Evolutionary conservation across 2,329 filamentous ascomycete species (phyloP).

Genomic region (Penicillium sp.): DNA sequence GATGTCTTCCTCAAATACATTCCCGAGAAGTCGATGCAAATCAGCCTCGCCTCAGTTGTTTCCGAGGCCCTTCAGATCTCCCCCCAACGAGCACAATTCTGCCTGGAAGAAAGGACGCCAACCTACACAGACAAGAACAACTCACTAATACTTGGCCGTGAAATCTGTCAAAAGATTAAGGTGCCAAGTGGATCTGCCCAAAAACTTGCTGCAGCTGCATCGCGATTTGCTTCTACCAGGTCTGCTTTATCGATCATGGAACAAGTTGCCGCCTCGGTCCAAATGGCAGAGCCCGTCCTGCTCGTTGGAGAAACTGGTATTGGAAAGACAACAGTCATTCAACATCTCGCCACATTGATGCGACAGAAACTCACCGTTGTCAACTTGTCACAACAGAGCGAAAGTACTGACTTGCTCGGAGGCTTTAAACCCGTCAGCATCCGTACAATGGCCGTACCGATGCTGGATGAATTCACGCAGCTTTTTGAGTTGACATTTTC

Average conservation of each 20-base stretch:
- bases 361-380: slow-evolving; percentile 88
- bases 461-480: slow-evolving; percentile 93
- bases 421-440: slow-evolving; percentile 96
- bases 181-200: slow-evolving; percentile 51
- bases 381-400: slow-evolving; percentile 97
- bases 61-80: slow-evolving; percentile 88
- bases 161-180: slow-evolving; percentile 62
- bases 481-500: slow-evolving; percentile 89
- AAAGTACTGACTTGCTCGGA: slow-evolving; percentile 91
- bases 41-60: slow-evolving; percentile 63
- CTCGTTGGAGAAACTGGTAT: slow-evolving; percentile 99
- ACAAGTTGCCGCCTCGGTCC: slow-evolving; percentile 81
- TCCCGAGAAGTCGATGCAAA: slow-evolving; percentile 65
- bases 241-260: slow-evolving; percentile 86
- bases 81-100: slow-evolving; percentile 77
- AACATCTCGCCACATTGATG: slow-evolving; percentile 83
- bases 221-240: slow-evolving; percentile 81
- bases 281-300: slow-evolving; percentile 83
- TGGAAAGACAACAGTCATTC: slow-evolving; percentile 94
- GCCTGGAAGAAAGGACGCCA: slow-evolving; percentile 74
- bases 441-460: slow-evolving; percentile 80
- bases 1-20: slow-evolving; percentile 90
- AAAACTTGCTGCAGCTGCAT: slow-evolving; percentile 38
- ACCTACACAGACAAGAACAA: slow-evolving; percentile 65
- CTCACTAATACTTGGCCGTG: slow-evolving; percentile 68